Evolutionary conservation across 352 stramenopile species (phyloP).

Genomic region (Phytophthora kernoviae): DNA sequence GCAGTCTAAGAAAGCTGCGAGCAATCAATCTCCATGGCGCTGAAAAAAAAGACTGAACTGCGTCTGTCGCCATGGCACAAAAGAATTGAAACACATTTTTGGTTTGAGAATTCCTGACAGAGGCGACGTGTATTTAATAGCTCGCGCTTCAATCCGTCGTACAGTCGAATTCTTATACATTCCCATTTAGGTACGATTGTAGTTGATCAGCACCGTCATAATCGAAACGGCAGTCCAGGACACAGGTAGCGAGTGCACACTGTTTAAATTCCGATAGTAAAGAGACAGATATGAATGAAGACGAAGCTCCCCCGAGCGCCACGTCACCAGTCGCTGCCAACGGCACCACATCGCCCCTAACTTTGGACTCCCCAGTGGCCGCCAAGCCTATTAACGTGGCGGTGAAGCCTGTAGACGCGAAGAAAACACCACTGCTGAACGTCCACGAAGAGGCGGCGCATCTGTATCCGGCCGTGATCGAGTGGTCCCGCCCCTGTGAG

Average conservation of each 20-base stretch:
- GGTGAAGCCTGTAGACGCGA: conserved; percentile 1
- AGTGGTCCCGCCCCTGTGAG: conserved; percentile 62
- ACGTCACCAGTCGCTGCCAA: not conserved
- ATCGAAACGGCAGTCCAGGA: conserved; percentile 17
- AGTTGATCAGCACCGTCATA: conserved; percentile 6
- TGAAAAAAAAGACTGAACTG: no score
- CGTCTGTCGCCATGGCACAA: no score
- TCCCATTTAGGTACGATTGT: not conserved
- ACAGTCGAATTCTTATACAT: not conserved
- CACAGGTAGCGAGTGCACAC: conserved; percentile 11
- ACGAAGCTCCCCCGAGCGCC: conserved; percentile 3
- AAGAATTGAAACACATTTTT: no score
- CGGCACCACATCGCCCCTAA: conserved; percentile 11
- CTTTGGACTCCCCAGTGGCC: conserved; percentile 5
- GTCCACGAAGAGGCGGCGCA: conserved; percentile 52
- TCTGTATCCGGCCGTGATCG: conserved; percentile 62
- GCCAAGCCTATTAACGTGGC: not conserved
- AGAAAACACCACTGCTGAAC: conserved; percentile 27
- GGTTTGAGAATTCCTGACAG: no score
- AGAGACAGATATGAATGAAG: conserved; percentile 23
- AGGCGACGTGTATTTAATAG: not conserved
- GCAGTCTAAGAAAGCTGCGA: not conserved
- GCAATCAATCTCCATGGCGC: not conserved
- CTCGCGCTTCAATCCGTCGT: not conserved
- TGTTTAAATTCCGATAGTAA: not conserved